A percentile compares a stretch with the other conserved stretches of the same genome.
Conservation (phyloP, 768 basidiomycete species). For the Hericium erinaceus region DNA sequence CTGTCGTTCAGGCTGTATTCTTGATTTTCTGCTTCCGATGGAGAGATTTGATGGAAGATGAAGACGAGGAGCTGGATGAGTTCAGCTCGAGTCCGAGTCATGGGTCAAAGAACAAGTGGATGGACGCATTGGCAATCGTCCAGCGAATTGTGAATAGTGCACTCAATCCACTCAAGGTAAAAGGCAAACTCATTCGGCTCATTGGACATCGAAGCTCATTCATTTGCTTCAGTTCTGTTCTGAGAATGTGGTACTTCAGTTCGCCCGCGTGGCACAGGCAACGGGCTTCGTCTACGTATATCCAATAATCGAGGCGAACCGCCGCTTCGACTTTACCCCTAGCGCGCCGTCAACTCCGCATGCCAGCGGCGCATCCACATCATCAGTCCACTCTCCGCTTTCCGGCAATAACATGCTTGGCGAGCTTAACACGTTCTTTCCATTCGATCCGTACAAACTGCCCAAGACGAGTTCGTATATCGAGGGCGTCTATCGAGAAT, state of each 20-base stretch:
- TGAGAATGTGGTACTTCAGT: conserved; percentile 82
- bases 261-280: conserved; percentile 85
- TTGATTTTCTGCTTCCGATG: conserved; percentile 98
- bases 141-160: conserved; percentile 74
- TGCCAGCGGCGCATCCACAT: neutral
- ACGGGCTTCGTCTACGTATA: conserved; percentile 93
- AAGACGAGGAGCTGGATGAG: conserved; percentile 32
- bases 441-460: conserved; percentile 94
- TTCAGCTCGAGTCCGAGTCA: conserved; percentile 17
- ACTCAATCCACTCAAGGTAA: conserved; percentile 85
- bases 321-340: conserved; percentile 44
- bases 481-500: conserved; percentile 80
- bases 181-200: conserved; percentile 2
- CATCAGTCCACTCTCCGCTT: conserved; percentile 2
- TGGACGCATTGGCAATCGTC: conserved; percentile 66
- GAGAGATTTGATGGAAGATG: conserved; percentile 71
- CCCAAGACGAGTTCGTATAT: conserved; percentile 72
- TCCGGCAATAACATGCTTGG: conserved; percentile 22
- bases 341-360: conserved; percentile 8
- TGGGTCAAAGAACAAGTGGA: conserved; percentile 60
- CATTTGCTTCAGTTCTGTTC: conserved; percentile 63
- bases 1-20: conserved; percentile 85
- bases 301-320: conserved; percentile 85
- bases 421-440: conserved; percentile 93
- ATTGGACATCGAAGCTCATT: neutral